Evolutionary conservation across 768 basidiomycete genomes (phyloP), one percentile per base, ranked within the genome.

Genomic region (Pleurotus cornucopiae): DNA sequence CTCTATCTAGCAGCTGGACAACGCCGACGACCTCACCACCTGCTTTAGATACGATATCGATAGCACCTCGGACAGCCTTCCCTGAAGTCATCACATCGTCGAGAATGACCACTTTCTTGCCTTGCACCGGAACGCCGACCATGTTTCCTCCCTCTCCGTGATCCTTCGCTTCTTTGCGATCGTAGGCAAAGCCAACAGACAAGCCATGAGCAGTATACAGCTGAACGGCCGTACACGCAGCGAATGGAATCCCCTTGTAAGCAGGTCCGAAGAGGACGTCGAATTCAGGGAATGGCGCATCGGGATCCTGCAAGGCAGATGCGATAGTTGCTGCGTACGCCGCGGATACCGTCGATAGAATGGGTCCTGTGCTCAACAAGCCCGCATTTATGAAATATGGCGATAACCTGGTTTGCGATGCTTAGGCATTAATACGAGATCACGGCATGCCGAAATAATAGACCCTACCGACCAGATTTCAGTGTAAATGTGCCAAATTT

Each of bases 331-430:
- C 71, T 2, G 96, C 92, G 62, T 95, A 98, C 3, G 94, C 91
- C 2, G 80, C 75, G 6, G 93, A 85, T 46, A 96, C 75, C 2
- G 85, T 77, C 34, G 86, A 72, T 46, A 98, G 83, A 39, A 96
- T 84, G 0, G 87, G 82, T 0, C 94, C 94, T 2, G 87, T 85
- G 67, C 85, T 90, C 61, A 99, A 78, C 18, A 93, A 80, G 9
- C 92, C 92, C 2, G 94, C 94, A 65, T 98, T 98, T 79, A 98
- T 94, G 71, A 98, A 99, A 73, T 98, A 98, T 1, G 96, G 97
- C 6, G 96, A 99, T 54, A 80, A 73, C 40, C 92, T 91, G 70
- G 2, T 18, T 18, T 43, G 57, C 56, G 48, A 34, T 51, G 41
- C 41, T 12, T 2, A 41, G 13, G 51, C 49, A 55, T 60, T 38